phyloP scores from a whole-genome alignment of 371 early-diverging fungal species.

The Capillidium rhysosporum region DNA sequence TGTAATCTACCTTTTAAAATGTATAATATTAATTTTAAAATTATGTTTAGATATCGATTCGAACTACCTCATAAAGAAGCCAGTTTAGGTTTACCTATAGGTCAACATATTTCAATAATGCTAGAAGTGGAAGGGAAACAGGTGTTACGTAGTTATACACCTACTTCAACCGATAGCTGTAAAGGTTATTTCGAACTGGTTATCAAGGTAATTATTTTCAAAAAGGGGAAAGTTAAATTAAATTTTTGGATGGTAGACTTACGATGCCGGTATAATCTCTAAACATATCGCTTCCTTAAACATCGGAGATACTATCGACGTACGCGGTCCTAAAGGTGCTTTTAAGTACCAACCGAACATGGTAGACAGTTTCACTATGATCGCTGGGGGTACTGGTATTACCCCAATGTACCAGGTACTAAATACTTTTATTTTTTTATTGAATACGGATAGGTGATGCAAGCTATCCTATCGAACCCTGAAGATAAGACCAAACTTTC shows the following conservation, averaged over 20 bases:
- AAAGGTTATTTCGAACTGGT: conserved; percentile 75
- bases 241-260: conserved; percentile 23
- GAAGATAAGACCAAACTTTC: conserved; percentile 60
- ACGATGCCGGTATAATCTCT: conserved; percentile 70
- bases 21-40: conserved; percentile 1
- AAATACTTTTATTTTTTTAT: neutral
- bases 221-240: neutral
- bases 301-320: conserved; percentile 63
- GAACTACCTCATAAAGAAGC: conserved; percentile 43
- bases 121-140: conserved; percentile 71
- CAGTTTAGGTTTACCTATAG: conserved; percentile 71
- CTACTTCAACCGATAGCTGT: conserved; percentile 66
- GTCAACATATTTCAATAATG: conserved; percentile 83
- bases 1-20: conserved; percentile 21
- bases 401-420: conserved; percentile 83
- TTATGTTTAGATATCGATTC: conserved; percentile 55
- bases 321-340: conserved; percentile 80
- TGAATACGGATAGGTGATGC: conserved; percentile 33
- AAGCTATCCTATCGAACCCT: conserved; percentile 65
- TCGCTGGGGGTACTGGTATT: conserved; percentile 85
- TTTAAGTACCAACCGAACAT: conserved; percentile 76
- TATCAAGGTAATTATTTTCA: conserved; percentile 49
- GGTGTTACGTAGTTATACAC: conserved; percentile 81
- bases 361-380: conserved; percentile 69
- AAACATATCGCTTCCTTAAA: conserved; percentile 45